Conservation (phyloP, 176 grass and related monocot species). For the Raddia guianensis region DNA sequence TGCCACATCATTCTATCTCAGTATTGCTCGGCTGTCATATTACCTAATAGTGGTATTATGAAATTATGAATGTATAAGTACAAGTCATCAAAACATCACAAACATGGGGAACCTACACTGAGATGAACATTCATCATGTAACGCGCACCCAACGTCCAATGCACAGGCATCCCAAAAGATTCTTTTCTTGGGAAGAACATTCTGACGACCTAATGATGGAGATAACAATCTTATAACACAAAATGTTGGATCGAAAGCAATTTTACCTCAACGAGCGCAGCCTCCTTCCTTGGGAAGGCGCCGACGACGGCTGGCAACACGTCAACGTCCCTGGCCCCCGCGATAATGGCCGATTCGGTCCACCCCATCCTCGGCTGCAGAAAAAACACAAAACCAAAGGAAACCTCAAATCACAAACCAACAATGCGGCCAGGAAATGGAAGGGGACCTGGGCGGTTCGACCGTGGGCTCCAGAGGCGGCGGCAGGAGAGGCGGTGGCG, state of each 20-base stretch:
- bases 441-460: constrained; percentile 33
- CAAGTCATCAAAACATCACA: neutral
- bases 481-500: no score
- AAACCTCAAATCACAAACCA: neutral
- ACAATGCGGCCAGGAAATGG: neutral
- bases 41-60: neutral
- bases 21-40: neutral
- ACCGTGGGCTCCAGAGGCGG: constrained; percentile 30
- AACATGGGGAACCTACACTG: neutral
- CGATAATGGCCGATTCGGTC: constrained; percentile 88
- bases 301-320: constrained; percentile 84
- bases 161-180: constrained; percentile 20
- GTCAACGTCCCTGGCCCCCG: constrained; percentile 77
- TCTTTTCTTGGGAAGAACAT: constrained; percentile 19
- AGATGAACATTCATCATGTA: neutral
- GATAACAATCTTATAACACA: neutral
- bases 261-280: constrained; percentile 85
- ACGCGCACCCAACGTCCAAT: neutral
- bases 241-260: neutral
- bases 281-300: constrained; percentile 75
- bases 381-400: neutral
- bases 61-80: neutral
- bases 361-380: constrained; percentile 81
- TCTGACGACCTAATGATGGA: neutral
- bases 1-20: neutral